Evolutionary conservation across 176 grass and related monocot species (phyloP).

Genomic region (Sorghum bicolor): DNA sequence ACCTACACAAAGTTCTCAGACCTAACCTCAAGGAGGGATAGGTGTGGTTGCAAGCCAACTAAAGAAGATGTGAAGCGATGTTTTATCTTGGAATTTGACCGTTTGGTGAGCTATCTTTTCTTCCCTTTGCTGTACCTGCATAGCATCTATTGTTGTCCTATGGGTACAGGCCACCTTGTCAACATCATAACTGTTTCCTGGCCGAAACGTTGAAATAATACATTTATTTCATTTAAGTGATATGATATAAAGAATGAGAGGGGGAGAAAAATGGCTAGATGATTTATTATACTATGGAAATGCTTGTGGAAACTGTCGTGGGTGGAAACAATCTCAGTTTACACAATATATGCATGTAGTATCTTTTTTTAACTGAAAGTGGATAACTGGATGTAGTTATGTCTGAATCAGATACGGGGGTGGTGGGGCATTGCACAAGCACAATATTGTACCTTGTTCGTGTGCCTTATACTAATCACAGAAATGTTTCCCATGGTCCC

Average conservation of each 20-base stretch:
- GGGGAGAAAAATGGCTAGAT: neutral
- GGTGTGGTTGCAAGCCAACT: too few relatives aligned
- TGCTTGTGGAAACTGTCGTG: neutral
- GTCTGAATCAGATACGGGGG: neutral
- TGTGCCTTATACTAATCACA: neutral
- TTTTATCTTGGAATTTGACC: too few relatives aligned
- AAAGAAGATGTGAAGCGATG: too few relatives aligned
- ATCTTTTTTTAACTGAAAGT: neutral
- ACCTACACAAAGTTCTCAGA: constrained; percentile 60
- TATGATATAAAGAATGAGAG: neutral
- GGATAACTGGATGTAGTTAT: neutral
- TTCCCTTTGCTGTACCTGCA: too few relatives aligned
- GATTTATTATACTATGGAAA: neutral
- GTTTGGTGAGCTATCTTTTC: too few relatives aligned
- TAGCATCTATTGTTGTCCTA: too few relatives aligned
- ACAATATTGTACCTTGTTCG: neutral
- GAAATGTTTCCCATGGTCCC: neutral
- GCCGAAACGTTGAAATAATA: neutral
- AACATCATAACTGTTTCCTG: constrained; percentile 5
- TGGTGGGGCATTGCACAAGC: neutral
- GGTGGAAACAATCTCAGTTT: neutral
- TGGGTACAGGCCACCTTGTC: neutral
- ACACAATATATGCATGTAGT: neutral
- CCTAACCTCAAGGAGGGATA: too few relatives aligned
- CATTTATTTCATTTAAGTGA: neutral